A percentile compares a stretch with the other conserved stretches of the same genome.
Conservation (phyloP, 768 basidiomycete species). For the Nidularia pulvinata region DNA sequence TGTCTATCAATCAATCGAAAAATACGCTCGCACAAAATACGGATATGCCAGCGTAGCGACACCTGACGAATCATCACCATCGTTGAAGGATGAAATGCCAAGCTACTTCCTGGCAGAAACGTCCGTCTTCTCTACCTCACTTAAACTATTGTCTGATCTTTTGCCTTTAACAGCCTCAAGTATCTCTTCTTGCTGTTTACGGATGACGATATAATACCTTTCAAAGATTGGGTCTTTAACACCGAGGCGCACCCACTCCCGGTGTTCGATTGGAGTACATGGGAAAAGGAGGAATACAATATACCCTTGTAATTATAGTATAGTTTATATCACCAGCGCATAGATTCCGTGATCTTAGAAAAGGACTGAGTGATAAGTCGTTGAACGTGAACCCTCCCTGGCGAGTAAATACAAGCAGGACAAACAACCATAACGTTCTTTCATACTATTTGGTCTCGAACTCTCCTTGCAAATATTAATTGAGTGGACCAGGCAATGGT, state of each 20-base stretch:
- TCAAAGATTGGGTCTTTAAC: conserved; percentile 60
- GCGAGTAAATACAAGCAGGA: too few species aligned
- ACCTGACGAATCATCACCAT: conserved; percentile 28
- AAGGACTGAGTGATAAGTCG: too few species aligned
- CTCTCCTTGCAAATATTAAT: too few species aligned
- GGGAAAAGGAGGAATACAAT: conserved; percentile 48
- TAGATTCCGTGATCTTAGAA: too few species aligned
- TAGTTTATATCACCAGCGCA: too few species aligned
- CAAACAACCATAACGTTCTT: too few species aligned
- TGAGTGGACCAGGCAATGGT: too few species aligned
- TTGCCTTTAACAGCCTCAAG: conserved; percentile 44
- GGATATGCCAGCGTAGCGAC: conserved; percentile 44
- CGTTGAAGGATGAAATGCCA: conserved; percentile 47
- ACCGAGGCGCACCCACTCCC: conserved; percentile 82
- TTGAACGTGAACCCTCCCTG: too few species aligned
- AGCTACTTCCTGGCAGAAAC: conserved; percentile 50
- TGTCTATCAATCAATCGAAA: conserved; percentile 47
- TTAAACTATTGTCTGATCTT: not conserved
- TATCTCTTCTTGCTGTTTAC: conserved; percentile 71
- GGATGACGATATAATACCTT: conserved; percentile 55
- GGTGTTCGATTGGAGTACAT: conserved; percentile 59
- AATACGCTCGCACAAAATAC: conserved; percentile 36
- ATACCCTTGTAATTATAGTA: conserved; percentile 18
- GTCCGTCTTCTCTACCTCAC: conserved; percentile 12
- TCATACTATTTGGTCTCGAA: too few species aligned